Evolutionary conservation across 306 rosid species (phyloP).

Genomic region (Delonix regia): DNA sequence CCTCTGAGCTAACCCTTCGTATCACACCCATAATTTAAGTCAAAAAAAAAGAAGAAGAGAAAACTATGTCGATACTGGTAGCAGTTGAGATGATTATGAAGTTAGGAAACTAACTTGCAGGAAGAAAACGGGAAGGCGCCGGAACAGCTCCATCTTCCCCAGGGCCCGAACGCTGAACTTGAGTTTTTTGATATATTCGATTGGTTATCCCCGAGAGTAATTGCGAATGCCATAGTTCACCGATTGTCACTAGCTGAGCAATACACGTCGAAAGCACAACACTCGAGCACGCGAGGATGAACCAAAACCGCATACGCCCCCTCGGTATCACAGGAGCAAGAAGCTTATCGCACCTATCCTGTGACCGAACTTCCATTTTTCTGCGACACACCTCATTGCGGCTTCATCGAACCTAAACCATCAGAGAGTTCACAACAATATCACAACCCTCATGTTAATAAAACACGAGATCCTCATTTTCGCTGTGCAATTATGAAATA

Average conservation of each 20-base stretch:
- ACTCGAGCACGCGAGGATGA: constrained; percentile 61
- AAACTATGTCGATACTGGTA: neutral
- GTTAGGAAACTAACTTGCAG: constrained; percentile 53
- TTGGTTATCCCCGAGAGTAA: constrained; percentile 49
- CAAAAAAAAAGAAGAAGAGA: constrained; percentile 5
- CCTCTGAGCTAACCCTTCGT: neutral
- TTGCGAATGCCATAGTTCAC: constrained; percentile 65
- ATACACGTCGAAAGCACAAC: constrained; percentile 71
- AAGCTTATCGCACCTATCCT: constrained; percentile 55
- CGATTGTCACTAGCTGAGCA: constrained; percentile 67
- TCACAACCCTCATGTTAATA: constrained; percentile 26
- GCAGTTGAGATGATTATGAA: neutral
- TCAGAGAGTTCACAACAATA: constrained; percentile 33
- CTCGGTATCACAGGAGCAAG: constrained; percentile 52
- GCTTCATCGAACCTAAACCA: constrained; percentile 55
- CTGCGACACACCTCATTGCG: constrained; percentile 54
- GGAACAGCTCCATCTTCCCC: constrained; percentile 26
- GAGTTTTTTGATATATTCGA: constrained; percentile 49
- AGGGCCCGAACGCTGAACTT: constrained; percentile 29
- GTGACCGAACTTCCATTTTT: constrained; percentile 71
- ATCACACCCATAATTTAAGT: neutral
- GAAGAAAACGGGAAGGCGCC: constrained; percentile 48
- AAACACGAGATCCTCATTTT: constrained; percentile 3
- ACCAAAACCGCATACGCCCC: constrained; percentile 68
- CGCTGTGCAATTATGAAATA: constrained; percentile 38